Percentiles rank a stretch among this genome's conserved stretches.
phyloP scores from a whole-genome alignment of 75 land plant genomes.

The Azolla pinnata region DNA sequence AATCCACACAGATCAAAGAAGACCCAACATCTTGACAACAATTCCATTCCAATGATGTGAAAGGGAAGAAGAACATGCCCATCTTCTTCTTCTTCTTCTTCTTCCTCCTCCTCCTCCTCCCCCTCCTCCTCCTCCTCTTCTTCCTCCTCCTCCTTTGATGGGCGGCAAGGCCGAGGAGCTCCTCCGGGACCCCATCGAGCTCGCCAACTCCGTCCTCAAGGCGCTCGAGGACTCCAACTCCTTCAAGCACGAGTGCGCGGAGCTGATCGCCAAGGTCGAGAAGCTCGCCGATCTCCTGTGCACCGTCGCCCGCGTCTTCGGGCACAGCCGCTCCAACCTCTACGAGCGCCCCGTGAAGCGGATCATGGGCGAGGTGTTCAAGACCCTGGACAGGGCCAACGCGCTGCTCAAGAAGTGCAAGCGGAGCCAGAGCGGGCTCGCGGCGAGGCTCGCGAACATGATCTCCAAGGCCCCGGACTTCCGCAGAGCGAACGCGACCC shows the following conservation, averaged over 20 bases:
- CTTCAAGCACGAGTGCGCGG: conserved; percentile 57
- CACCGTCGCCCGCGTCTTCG: conserved; percentile 17
- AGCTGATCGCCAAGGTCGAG: conserved; percentile 39
- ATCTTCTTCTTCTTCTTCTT: too few species aligned
- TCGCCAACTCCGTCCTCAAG: too few species aligned
- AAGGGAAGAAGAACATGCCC: too few species aligned
- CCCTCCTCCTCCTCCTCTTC: too few species aligned
- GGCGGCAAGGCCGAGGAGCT: too few species aligned
- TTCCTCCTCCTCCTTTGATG: too few species aligned
- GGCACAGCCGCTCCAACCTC: not conserved
- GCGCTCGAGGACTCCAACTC: too few species aligned
- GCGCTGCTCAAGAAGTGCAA: conserved; percentile 45
- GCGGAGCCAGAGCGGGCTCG: conserved; percentile 31
- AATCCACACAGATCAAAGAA: too few species aligned
- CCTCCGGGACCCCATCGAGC: too few species aligned
- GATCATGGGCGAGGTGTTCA: conserved; percentile 37
- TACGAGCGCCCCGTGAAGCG: conserved; percentile 70
- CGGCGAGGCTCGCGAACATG: conserved; percentile 42
- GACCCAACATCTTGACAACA: too few species aligned
- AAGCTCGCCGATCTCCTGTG: conserved; percentile 40
- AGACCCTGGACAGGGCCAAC: conserved; percentile 42
- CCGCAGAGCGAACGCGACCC: conserved; percentile 21
- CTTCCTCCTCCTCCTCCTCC: too few species aligned
- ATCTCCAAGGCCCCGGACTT: conserved; percentile 52
- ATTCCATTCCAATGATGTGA: too few species aligned